These are phyloP conservation scores for Dipteronia dyeriana DNA, from an alignment of 345 rosid genomes.

Conservation along the genomic window DNA sequence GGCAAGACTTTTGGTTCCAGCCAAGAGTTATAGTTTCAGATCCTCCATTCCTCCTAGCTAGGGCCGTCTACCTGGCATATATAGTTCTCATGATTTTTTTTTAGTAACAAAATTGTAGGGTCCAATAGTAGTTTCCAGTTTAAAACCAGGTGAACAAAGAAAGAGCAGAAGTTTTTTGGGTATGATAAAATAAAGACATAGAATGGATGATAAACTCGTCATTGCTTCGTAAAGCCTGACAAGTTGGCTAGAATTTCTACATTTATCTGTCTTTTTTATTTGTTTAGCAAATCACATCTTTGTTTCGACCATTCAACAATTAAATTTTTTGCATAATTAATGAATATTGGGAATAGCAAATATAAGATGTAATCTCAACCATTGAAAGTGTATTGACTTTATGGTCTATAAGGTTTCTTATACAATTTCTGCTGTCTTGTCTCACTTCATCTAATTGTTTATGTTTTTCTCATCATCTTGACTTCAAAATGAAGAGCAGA, in stretches of 20 bases:
- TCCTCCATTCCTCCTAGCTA: too few species aligned
- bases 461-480: background rate
- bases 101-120: too few species aligned
- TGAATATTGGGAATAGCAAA: background rate
- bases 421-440: conserved; percentile 4
- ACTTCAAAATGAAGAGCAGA: background rate
- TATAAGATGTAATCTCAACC: background rate
- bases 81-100: background rate
- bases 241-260: background rate
- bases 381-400: background rate
- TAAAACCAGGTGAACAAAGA: too few species aligned
- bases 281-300: background rate
- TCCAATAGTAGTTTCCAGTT: too few species aligned
- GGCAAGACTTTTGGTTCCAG: background rate
- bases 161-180: too few species aligned
- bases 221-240: too few species aligned
- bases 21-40: background rate
- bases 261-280: background rate
- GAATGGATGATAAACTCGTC: too few species aligned
- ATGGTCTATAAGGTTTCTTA: background rate
- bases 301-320: background rate
- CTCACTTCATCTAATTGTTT: background rate
- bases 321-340: background rate
- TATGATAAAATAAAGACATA: too few species aligned
- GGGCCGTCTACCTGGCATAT: background rate